phyloP scores from a whole-genome alignment of 768 basidiomycete genomes.

The Chlorophyllum brunneum region DNA sequence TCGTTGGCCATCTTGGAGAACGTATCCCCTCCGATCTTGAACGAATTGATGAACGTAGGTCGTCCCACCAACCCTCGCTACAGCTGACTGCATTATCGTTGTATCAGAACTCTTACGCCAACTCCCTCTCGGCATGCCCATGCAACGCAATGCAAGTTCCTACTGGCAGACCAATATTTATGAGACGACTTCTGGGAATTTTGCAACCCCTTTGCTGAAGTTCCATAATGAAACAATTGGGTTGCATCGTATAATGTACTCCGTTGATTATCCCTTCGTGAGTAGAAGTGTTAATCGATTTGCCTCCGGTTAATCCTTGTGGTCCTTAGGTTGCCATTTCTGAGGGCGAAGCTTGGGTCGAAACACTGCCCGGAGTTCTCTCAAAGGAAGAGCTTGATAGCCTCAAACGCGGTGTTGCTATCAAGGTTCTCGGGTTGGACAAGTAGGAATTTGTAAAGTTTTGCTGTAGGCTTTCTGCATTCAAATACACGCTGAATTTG shows the following conservation, averaged over 20 bases:
- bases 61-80: not conserved
- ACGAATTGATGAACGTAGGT: slow-evolving; percentile 36
- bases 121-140: slow-evolving; percentile 27
- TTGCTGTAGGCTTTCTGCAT: too few species aligned
- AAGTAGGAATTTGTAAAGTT: slow-evolving; percentile 12
- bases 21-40: slow-evolving; percentile 37
- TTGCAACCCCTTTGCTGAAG: slow-evolving; percentile 33
- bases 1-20: slow-evolving; percentile 41
- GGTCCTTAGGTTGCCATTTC: slow-evolving; percentile 20
- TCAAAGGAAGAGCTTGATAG: slow-evolving; percentile 19
- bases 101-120: slow-evolving; percentile 28
- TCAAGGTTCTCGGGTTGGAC: slow-evolving; percentile 25
- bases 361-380: slow-evolving; percentile 19
- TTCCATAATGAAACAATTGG: slow-evolving; percentile 39
- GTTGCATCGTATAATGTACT: slow-evolving; percentile 36
- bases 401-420: slow-evolving; percentile 25
- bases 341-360: slow-evolving; percentile 23
- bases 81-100: not conserved
- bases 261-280: slow-evolving; percentile 35
- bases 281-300: not conserved
- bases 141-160: slow-evolving; percentile 32
- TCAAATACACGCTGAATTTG: too few species aligned
- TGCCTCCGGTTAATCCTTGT: not conserved
- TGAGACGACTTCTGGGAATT: slow-evolving; percentile 39
- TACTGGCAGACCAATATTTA: slow-evolving; percentile 37